Percentiles rank a stretch among this genome's conserved stretches.
Evolutionary conservation across 2,329 filamentous ascomycete genomes (phyloP).

Genomic region (Tolypocladium capitatum): DNA sequence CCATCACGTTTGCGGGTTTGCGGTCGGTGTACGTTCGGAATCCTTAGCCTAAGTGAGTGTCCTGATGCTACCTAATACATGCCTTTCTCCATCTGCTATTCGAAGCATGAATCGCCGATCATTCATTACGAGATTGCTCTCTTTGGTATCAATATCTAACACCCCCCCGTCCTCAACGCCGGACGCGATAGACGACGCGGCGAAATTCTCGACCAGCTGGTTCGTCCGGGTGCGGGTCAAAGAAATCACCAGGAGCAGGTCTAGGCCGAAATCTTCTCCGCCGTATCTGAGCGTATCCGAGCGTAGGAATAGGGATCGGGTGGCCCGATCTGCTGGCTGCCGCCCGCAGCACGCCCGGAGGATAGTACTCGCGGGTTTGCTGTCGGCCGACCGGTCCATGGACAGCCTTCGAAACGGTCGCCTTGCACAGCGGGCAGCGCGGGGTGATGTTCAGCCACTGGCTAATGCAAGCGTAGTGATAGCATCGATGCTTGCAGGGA

Average conservation of each 20-base stretch:
- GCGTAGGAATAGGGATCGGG: neutral
- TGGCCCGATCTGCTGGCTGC: neutral
- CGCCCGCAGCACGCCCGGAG: slow-evolving; percentile 13
- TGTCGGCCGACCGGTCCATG: slow-evolving; percentile 44
- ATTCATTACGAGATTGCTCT: neutral
- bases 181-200: slow-evolving; percentile 59
- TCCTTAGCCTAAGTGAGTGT: too few species aligned
- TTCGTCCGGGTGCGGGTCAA: neutral
- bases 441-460: slow-evolving; percentile 67
- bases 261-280: neutral
- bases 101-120: neutral
- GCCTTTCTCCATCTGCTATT: neutral
- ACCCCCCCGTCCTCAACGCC: neutral
- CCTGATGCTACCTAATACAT: too few species aligned
- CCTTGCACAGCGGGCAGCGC: slow-evolving; percentile 68
- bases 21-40: too few species aligned
- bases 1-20: too few species aligned
- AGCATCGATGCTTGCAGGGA: slow-evolving; percentile 69
- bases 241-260: neutral
- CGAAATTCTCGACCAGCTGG: slow-evolving; percentile 27
- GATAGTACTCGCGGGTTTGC: slow-evolving; percentile 39
- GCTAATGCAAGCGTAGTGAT: slow-evolving; percentile 74
- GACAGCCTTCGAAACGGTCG: slow-evolving; percentile 41
- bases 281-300: neutral
- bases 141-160: neutral